Conservation (phyloP, 441 rosid genomes). For the Aquilaria agallochum region DNA sequence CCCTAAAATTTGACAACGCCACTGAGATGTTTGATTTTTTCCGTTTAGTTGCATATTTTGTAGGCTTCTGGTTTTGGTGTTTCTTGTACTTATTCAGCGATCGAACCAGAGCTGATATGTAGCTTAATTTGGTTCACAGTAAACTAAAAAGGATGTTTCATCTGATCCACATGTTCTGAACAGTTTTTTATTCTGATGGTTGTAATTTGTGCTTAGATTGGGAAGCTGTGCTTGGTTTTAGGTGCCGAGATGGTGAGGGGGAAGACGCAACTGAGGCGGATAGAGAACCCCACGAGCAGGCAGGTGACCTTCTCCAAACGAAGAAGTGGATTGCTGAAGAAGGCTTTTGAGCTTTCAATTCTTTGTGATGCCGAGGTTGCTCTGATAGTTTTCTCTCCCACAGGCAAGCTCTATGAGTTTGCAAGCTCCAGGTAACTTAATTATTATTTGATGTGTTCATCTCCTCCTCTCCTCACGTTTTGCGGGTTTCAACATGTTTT, state of each 20-base stretch:
- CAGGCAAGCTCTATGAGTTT: conserved; percentile 84
- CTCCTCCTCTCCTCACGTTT: too few species aligned
- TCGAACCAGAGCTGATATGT: too few species aligned
- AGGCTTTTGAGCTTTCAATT: conserved; percentile 87
- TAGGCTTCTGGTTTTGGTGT: too few species aligned
- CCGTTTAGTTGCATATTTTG: too few species aligned
- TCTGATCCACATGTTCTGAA: too few species aligned
- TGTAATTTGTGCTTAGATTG: too few species aligned
- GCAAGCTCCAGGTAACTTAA: conserved; percentile 53
- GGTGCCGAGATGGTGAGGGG: conserved; percentile 73
- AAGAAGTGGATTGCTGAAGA: conserved; percentile 74
- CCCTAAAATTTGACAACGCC: too few species aligned
- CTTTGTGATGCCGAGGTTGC: conserved; percentile 92
- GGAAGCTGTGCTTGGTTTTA: background rate
- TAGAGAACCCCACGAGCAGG: conserved; percentile 89
- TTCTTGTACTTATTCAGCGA: too few species aligned
- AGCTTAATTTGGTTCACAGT: conserved; percentile 6
- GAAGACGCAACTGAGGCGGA: conserved; percentile 82
- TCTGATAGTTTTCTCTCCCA: conserved; percentile 73
- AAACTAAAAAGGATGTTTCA: conserved; percentile 14
- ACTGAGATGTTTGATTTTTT: too few species aligned
- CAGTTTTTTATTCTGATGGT: background rate
- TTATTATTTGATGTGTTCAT: too few species aligned
- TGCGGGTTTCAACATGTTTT: too few species aligned
- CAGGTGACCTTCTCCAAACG: conserved; percentile 90